Evolutionary conservation across 371 early-diverging fungal genomes (phyloP).

Genomic region (Mortierella sp.): DNA sequence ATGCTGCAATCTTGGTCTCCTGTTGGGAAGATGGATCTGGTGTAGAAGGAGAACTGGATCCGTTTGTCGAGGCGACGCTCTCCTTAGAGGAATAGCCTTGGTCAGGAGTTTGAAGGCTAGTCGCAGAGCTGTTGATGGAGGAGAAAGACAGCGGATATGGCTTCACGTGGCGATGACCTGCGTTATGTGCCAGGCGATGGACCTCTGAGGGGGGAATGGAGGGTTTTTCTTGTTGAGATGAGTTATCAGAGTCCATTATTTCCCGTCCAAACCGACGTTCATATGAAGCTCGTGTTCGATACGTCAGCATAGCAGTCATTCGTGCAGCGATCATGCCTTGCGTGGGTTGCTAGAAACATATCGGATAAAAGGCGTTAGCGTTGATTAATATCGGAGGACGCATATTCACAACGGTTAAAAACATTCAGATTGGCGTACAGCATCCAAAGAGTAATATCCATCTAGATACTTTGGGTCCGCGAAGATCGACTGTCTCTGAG

Average conservation of each 20-base stretch:
- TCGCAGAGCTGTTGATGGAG: background rate
- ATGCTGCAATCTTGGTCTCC: background rate
- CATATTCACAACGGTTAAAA: background rate
- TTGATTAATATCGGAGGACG: background rate
- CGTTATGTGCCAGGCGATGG: constrained; percentile 69
- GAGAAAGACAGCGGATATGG: background rate
- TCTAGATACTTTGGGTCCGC: constrained; percentile 85
- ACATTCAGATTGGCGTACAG: constrained; percentile 50
- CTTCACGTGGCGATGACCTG: constrained; percentile 59
- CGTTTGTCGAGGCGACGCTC: background rate
- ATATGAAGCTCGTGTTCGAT: constrained; percentile 92
- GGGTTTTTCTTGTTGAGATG: background rate
- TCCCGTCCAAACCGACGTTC: constrained; percentile 94
- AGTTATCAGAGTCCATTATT: constrained; percentile 57
- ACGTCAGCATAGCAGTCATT: constrained; percentile 96
- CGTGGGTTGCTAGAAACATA: constrained; percentile 65
- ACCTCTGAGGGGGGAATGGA: constrained; percentile 52
- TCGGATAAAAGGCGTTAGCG: background rate
- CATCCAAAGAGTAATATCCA: constrained; percentile 74
- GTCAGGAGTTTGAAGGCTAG: background rate
- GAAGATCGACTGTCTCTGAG: constrained; percentile 95
- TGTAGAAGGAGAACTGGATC: background rate
- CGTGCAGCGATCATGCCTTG: constrained; percentile 92
- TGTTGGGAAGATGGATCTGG: background rate
- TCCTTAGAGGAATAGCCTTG: constrained; percentile 2